Conservation (phyloP, 2,329 filamentous ascomycete species). For the Coleophoma cylindrospora region DNA sequence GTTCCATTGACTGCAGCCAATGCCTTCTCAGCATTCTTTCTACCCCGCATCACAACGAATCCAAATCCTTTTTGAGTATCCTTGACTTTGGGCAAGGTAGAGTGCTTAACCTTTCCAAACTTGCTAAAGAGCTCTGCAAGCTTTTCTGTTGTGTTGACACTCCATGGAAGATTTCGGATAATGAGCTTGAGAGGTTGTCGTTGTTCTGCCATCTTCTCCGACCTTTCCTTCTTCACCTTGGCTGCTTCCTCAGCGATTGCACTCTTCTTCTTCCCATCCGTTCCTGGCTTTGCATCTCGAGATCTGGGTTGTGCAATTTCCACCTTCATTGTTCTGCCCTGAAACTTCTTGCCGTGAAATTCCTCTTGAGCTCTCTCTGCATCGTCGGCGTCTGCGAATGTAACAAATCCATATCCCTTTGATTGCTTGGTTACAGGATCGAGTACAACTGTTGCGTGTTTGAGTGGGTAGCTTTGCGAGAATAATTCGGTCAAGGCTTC, state of each 20-base stretch:
- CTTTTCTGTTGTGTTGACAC: constrained; percentile 80
- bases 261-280: constrained; percentile 28
- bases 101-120: constrained; percentile 87
- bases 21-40: constrained; percentile 87
- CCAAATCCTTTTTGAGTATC: constrained; percentile 76
- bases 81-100: constrained; percentile 75
- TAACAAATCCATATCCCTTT: constrained; percentile 93
- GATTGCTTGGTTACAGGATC: constrained; percentile 84
- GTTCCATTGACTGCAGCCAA: constrained; percentile 84
- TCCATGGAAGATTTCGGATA: constrained; percentile 93
- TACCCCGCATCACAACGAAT: constrained; percentile 82
- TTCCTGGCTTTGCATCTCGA: constrained; percentile 50
- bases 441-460: constrained; percentile 88
- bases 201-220: constrained; percentile 55
- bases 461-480: constrained; percentile 89
- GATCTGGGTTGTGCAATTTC: constrained; percentile 86
- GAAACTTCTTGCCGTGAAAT: constrained; percentile 71
- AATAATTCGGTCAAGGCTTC: constrained; percentile 84
- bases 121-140: constrained; percentile 74
- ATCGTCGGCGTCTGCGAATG: constrained; percentile 91
- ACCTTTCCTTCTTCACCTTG: constrained; percentile 44
- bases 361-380: constrained; percentile 75
- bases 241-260: constrained; percentile 29
- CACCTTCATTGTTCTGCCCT: constrained; percentile 77
- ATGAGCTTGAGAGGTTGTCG: constrained; percentile 71